Conservation (phyloP, 2,329 filamentous ascomycete genomes). For the Colletotrichum chrysophilum region DNA sequence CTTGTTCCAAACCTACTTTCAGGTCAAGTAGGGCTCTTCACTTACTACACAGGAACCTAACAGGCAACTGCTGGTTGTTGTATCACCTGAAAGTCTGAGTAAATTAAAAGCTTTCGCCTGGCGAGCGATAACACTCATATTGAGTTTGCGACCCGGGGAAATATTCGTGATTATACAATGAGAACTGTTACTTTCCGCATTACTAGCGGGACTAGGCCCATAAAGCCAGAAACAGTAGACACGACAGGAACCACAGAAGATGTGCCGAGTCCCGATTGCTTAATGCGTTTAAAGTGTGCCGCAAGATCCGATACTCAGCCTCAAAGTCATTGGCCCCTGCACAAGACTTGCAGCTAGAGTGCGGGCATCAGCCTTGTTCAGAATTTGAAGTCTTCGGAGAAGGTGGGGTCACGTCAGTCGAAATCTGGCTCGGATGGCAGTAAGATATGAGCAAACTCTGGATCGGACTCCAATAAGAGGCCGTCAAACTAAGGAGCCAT, state of each 20-base stretch:
- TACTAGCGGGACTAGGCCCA: background rate
- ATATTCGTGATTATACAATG: background rate
- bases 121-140: background rate
- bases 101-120: background rate
- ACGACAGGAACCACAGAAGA: background rate
- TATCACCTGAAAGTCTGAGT: background rate
- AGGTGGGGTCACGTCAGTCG: background rate
- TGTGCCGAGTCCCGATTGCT: background rate
- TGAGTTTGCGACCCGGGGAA: background rate
- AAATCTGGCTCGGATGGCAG: background rate
- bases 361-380: background rate
- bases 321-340: rapidly evolving
- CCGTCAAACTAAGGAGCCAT: background rate
- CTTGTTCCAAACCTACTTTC: background rate
- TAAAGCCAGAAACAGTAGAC: rapidly evolving
- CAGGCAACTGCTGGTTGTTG: background rate
- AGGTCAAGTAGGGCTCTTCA: background rate
- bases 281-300: background rate
- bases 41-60: background rate
- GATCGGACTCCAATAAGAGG: background rate
- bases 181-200: background rate
- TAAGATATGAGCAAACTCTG: background rate
- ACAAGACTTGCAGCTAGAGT: background rate
- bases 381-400: background rate
- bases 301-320: background rate